Conservation (phyloP, 345 rosid species). For the Laguncularia racemosa region DNA sequence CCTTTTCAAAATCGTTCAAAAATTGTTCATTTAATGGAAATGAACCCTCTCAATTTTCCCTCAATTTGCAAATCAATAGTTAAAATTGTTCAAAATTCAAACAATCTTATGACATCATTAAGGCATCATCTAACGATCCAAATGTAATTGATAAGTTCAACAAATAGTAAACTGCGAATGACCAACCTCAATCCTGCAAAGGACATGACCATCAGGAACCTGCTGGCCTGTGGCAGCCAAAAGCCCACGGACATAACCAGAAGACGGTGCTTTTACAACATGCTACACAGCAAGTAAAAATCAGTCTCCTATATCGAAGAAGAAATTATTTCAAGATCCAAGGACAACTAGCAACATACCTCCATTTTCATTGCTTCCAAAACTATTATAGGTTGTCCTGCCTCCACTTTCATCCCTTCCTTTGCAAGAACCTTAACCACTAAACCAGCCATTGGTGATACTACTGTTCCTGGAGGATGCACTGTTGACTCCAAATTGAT, state of each 20-base stretch:
- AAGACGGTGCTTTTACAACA: constrained; percentile 68
- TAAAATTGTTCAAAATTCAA: no score
- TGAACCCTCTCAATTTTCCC: no score
- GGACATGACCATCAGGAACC: constrained; percentile 58
- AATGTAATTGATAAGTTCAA: no score
- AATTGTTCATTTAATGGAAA: no score
- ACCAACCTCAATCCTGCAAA: constrained; percentile 72
- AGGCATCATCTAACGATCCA: no score
- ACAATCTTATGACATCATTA: no score
- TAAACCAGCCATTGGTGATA: constrained; percentile 95
- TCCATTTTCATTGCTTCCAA: constrained; percentile 99
- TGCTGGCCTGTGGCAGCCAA: constrained; percentile 65
- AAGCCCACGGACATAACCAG: constrained; percentile 69
- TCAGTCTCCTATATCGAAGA: background rate
- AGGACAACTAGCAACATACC: constrained; percentile 32
- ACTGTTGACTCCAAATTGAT: constrained; percentile 38
- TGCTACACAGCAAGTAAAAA: constrained; percentile 35
- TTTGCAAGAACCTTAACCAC: constrained; percentile 76
- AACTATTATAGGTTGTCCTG: constrained; percentile 74
- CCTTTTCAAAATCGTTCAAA: no score
- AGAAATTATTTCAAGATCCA: constrained; percentile 1
- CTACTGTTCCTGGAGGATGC: constrained; percentile 58
- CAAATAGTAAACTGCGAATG: background rate
- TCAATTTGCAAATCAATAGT: no score
- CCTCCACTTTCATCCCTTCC: constrained; percentile 63